Base-by-base conservation (phyloP, 2,329 filamentous ascomycete genomes). In the Bipolaris cookei region DNA sequence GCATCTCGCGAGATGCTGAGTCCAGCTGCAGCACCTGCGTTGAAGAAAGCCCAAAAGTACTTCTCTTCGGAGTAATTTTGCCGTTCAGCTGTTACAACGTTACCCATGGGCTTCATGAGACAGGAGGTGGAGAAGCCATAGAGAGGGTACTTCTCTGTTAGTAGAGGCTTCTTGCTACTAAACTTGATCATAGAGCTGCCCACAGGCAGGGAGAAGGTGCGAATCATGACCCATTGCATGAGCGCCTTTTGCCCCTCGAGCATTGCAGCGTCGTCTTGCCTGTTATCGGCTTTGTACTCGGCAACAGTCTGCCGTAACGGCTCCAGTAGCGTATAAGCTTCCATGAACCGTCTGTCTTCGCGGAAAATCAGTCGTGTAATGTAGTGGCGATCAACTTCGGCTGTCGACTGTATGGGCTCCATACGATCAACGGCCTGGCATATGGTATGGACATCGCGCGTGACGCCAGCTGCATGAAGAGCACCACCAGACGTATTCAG, bases 11-110 rank as follows among this genome's bases (percentile, higher is more conserved):
- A 97, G 49, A 99, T 96, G 55, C 92, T 91, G 23, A 99, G 80
- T 3, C 95, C 95, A 21, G 91, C 91, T n/a, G 94, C 90, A 28
- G 96, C 94, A 6, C 95, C 95, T 56, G 96, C 92, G 74, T 99
- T 95, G 77, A 99, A 99, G 77, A 97, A 99, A 0, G 94, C 93
- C 95, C 95, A 99, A 71, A 92, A 94, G 38, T 97, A 92, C 76
- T 96, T 98, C 68, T 99, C 95, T 77, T 99, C 95, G 0, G 91
- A 94, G 69, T 96, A 96, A 2, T 89, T 82, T 5, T 84, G 83
- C 68, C 94, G 92, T 71, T 99, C 95, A 6, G 95, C 92, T n/a
- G 91, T 93, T 28, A 99, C 90, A 2, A 91, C 96, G 34, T 92
- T 92, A 62, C 96, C 95, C 59, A 90, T 88, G 2, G 96, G 95